A percentile compares a stretch with the other conserved stretches of the same genome.
Evolutionary conservation across 2,329 filamentous ascomycete genomes (phyloP).

Genomic region (Fusarium coicis): DNA sequence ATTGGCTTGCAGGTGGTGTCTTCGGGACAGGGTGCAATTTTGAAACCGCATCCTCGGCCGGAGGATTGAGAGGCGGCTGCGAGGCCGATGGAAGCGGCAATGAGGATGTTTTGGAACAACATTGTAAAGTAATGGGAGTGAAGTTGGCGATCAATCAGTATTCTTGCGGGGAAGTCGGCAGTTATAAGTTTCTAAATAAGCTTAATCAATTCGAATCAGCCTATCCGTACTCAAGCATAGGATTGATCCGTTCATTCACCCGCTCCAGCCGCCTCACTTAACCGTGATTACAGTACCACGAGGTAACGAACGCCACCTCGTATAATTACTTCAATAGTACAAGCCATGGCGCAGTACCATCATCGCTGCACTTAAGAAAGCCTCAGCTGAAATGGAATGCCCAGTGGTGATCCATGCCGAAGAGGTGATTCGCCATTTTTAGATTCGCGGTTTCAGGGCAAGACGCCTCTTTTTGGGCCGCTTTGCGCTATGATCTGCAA

Average conservation of each 20-base stretch:
- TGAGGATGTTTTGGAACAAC: constrained; percentile 39
- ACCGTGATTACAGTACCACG: neutral
- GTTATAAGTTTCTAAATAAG: constrained; percentile 8
- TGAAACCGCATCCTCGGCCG: constrained; percentile 43
- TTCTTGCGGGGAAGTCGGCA: neutral
- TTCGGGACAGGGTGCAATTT: constrained; percentile 44
- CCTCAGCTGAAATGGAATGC: neutral
- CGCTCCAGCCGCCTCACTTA: neutral
- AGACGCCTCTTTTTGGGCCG: neutral
- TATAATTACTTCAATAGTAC: constrained; percentile 13
- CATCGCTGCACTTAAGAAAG: neutral
- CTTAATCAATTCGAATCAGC: neutral
- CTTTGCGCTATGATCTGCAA: constrained; percentile 7
- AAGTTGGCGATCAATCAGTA: too few relatives aligned
- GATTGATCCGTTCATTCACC: neutral
- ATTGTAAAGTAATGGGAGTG: constrained; percentile 15
- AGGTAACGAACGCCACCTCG: constrained; percentile 26
- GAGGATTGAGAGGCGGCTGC: constrained; percentile 12
- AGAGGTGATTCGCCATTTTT: constrained; percentile 2
- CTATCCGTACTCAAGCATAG: neutral
- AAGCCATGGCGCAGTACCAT: constrained; percentile 10
- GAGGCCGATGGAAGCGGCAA: constrained; percentile 33
- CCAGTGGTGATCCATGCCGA: neutral
- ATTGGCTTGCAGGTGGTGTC: constrained; percentile 44
- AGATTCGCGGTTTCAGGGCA: constrained; percentile 10